Conservation (phyloP, 2,329 filamentous ascomycete genomes). For the Botryotinia calthae region DNA sequence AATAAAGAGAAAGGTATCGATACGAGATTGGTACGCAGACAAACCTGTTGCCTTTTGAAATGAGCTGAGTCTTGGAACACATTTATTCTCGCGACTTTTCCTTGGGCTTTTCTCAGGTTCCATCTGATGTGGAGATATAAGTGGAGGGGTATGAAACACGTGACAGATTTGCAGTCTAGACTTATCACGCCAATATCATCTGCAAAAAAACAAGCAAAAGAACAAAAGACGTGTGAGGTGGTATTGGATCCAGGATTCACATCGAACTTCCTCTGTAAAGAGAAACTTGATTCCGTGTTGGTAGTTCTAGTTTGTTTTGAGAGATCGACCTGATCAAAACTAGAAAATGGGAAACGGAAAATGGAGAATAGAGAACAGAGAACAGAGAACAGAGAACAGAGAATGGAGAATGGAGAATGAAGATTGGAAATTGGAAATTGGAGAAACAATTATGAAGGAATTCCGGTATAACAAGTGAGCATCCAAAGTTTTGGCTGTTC, state of each 20-base stretch:
- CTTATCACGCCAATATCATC: background rate
- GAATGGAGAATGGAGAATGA: background rate
- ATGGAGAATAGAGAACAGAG: background rate
- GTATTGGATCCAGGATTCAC: background rate
- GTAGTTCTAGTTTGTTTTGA: background rate
- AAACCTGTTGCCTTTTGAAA: background rate
- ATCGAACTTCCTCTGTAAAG: background rate
- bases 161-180: background rate
- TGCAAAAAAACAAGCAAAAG: background rate
- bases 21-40: background rate
- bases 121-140: background rate
- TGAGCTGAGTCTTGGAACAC: background rate
- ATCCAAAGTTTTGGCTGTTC: background rate
- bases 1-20: background rate
- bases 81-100: background rate
- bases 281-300: fast-evolving
- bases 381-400: background rate
- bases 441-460: too few relatives aligned
- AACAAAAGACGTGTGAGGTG: background rate
- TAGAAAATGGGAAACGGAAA: background rate
- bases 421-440: too few relatives aligned
- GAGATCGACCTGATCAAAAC: background rate
- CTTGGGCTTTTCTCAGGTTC: background rate
- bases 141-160: background rate
- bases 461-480: background rate